Evolutionary conservation across 2,329 filamentous ascomycete species (phyloP), one percentile per base, ranked within the genome.

Genomic region (Arthrobotrys iridis): DNA sequence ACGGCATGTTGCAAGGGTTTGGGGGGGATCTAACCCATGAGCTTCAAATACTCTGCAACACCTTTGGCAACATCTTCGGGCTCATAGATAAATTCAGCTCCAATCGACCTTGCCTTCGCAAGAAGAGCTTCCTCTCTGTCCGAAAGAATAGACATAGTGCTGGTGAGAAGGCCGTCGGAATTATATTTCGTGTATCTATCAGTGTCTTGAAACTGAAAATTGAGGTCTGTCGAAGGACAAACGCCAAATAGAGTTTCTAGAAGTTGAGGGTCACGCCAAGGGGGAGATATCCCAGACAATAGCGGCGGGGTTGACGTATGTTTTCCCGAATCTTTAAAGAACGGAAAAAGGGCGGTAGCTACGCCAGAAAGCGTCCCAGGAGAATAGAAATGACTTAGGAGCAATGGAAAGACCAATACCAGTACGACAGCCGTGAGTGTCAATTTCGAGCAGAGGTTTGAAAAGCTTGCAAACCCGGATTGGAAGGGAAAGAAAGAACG

Each of bases 1-100:
- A n/a, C n/a, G n/a, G n/a, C n/a, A n/a, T n/a, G n/a, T n/a, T n/a
- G n/a, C n/a, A 60, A 50, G 33, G 18, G 22, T n/a, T n/a, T n/a
- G n/a, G 18, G 13, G 33, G 43, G 20, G 24, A 20, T 57, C 85
- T 77, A 80, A 89, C 91, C 85, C 90, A 97, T 93, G 84, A 98
- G 89, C 76, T 86, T 85, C 78, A 97, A 87, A 81, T 97, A 99
- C 82, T 97, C 93, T 77, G 88, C 85, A 76, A 97, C 93, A 78
- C 89, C 91, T 80, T 86, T 88, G 82, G 93, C 92, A 80, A 97
- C 87, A 83, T 93, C 87, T 62, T 89, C 88, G 79, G 93, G 87
- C 75, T 88, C 86, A 83, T 93, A 94, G 64, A 96, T 92, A 83
- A 98, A 98, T 82, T 95, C 88, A 79, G 88, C 88, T 80, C 92